Evolutionary conservation across 371 early-diverging fungal genomes (phyloP).

Genomic region (Apophysomyces sp.): DNA sequence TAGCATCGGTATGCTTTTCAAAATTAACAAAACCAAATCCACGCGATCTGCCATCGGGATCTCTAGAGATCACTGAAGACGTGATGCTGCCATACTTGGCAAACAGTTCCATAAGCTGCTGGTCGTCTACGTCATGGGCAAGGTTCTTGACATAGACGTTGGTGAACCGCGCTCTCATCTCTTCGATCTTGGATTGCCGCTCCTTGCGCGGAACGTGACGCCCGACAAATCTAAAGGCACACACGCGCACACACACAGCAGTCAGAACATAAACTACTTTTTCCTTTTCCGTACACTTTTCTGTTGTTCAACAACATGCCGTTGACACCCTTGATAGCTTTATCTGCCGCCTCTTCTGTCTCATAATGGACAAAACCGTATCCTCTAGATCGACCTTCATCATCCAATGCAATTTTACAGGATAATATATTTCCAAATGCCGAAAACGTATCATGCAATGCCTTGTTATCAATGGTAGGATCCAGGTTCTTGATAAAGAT

Average conservation of each 20-base stretch:
- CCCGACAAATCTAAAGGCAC: slow-evolving; percentile 77
- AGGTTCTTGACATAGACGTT: slow-evolving; percentile 99
- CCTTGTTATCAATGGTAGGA: slow-evolving; percentile 93
- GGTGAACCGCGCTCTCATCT: slow-evolving; percentile 90
- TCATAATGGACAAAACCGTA: slow-evolving; percentile 99
- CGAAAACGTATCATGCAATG: slow-evolving; percentile 99
- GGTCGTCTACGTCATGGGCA: slow-evolving; percentile 80
- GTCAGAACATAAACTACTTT: slow-evolving; percentile 1
- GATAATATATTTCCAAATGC: slow-evolving; percentile 98
- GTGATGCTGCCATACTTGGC: slow-evolving; percentile 84
- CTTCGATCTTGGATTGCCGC: slow-evolving; percentile 92
- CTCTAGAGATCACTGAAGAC: slow-evolving; percentile 74
- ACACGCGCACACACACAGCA: not conserved
- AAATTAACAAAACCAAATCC: slow-evolving; percentile 99
- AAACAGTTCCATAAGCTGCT: slow-evolving; percentile 86
- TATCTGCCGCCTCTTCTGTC: slow-evolving; percentile 91
- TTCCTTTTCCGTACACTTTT: slow-evolving; percentile 63
- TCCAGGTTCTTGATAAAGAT: slow-evolving; percentile 99
- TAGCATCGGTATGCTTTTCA: slow-evolving; percentile 90
- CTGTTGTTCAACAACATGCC: slow-evolving; percentile 98
- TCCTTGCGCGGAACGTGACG: slow-evolving; percentile 92
- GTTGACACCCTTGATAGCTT: slow-evolving; percentile 97
- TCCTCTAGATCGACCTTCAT: slow-evolving; percentile 90
- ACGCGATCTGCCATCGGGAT: slow-evolving; percentile 83
- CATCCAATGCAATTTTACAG: slow-evolving; percentile 96